Percentiles rank a stretch among this genome's conserved stretches.
phyloP scores from a whole-genome alignment of 192 early-diverging fungal genomes.

The Coemansia sp. region DNA sequence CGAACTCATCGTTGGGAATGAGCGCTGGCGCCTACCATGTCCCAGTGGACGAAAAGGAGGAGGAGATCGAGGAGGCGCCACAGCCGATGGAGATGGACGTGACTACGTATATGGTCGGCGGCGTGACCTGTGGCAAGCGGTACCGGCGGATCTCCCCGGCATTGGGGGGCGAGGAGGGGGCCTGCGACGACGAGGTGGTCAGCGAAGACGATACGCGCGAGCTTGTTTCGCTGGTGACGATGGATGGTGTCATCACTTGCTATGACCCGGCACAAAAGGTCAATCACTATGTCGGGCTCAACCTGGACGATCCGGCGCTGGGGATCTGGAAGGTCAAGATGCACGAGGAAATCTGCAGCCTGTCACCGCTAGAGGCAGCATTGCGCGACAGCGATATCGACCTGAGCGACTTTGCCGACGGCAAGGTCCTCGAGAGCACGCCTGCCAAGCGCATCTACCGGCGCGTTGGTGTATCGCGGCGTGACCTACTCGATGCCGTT shows the following conservation, averaged over 20 bases:
- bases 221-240: constrained; percentile 44
- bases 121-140: constrained; percentile 36
- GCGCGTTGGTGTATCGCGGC: constrained; percentile 37
- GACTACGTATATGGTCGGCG: constrained; percentile 44
- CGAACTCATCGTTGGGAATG: constrained; percentile 44
- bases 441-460: constrained; percentile 31
- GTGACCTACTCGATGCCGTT: constrained; percentile 32
- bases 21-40: constrained; percentile 14
- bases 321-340: constrained; percentile 51
- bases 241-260: constrained; percentile 43
- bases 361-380: constrained; percentile 22
- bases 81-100: constrained; percentile 45
- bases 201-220: constrained; percentile 2
- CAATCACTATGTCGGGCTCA: constrained; percentile 31
- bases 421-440: constrained; percentile 13
- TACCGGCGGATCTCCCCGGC: constrained; percentile 21
- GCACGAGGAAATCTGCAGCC: constrained; percentile 39
- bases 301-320: constrained; percentile 33
- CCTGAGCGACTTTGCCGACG: neutral
- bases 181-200: neutral
- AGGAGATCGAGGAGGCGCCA: constrained; percentile 49
- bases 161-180: neutral
- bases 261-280: constrained; percentile 42
- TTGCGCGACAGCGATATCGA: constrained; percentile 4
- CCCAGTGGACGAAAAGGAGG: constrained; percentile 22